phyloP scores from a whole-genome alignment of 306 rosid genomes.

The Cucurbita argyrosperma region DNA sequence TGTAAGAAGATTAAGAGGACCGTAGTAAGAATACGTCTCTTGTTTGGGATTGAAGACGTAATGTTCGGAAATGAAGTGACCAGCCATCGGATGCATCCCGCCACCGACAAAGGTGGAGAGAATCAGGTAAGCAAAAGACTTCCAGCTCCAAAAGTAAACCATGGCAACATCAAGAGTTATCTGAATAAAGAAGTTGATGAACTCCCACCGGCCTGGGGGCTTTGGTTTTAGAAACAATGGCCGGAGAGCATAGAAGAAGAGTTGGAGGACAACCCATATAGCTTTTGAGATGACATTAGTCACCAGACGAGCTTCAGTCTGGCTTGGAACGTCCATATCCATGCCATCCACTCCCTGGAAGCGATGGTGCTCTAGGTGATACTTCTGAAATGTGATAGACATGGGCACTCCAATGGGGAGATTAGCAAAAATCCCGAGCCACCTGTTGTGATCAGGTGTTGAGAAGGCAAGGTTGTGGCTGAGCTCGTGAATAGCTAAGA shows the following conservation, averaged over 20 bases:
- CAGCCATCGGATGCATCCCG: conserved; percentile 99
- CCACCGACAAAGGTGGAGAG: conserved; percentile 84
- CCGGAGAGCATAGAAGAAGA: conserved; percentile 75
- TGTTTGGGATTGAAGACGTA: conserved; percentile 74
- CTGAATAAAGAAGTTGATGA: conserved; percentile 55
- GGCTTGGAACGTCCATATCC: conserved; percentile 85
- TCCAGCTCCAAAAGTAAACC: conserved; percentile 70
- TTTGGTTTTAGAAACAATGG: conserved; percentile 80
- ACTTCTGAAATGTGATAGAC: conserved; percentile 90
- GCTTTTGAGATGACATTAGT: conserved; percentile 38
- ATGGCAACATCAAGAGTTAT: conserved; percentile 42
- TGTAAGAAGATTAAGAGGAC: conserved; percentile 68
- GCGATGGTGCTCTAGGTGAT: conserved; percentile 88
- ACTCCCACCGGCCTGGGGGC: conserved; percentile 84
- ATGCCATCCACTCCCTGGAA: conserved; percentile 89
- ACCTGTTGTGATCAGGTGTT: conserved; percentile 55
- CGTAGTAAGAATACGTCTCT: conserved; percentile 89
- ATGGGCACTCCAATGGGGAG: conserved; percentile 90
- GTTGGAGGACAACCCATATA: conserved; percentile 72
- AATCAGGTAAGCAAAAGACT: conserved; percentile 57
- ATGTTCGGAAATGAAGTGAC: conserved; percentile 91
- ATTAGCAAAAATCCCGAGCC: conserved; percentile 86
- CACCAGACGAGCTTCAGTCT: conserved; percentile 54
- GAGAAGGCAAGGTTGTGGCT: conserved; percentile 96
- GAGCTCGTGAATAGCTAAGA: conserved; percentile 89